These are phyloP conservation scores for Shiraia sp. DNA, from an alignment of 2,329 filamentous ascomycete species.

Conservation along the genomic window DNA sequence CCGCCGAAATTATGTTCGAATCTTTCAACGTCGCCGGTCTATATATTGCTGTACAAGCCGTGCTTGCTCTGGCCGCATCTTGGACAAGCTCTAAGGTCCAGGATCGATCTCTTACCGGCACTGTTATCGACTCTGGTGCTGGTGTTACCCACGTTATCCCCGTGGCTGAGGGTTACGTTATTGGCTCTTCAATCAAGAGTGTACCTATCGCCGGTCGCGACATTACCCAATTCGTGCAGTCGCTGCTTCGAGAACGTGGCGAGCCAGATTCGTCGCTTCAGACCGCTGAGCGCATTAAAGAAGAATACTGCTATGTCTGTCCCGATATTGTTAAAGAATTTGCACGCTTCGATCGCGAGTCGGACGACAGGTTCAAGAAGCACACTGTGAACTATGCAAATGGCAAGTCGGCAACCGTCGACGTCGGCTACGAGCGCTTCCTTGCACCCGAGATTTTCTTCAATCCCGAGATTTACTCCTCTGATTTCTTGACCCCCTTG, in stretches of 20 bases:
- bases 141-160: slow-evolving; percentile 99
- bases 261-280: slow-evolving; percentile 97
- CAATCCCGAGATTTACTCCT: slow-evolving; percentile 99
- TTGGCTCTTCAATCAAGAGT: slow-evolving; percentile 98
- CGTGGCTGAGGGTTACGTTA: slow-evolving; percentile 97
- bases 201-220: slow-evolving; percentile 97
- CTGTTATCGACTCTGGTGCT: slow-evolving; percentile 97
- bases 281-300: slow-evolving; percentile 97
- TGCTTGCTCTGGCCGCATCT: slow-evolving; percentile 92
- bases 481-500: slow-evolving; percentile 94
- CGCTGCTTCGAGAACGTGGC: slow-evolving; percentile 89
- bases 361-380: slow-evolving; percentile 80
- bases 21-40: slow-evolving; percentile 99
- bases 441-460: slow-evolving; percentile 99
- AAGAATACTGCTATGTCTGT: slow-evolving; percentile 97
- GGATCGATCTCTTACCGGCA: slow-evolving; percentile 92
- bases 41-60: slow-evolving; percentile 97
- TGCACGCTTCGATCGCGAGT: slow-evolving; percentile 88
- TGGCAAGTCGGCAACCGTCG: slow-evolving; percentile 81
- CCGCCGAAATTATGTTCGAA: slow-evolving; percentile 99
- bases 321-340: slow-evolving; percentile 99
- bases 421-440: slow-evolving; percentile 97
- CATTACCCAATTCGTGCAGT: slow-evolving; percentile 98
- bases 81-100: slow-evolving; percentile 99
- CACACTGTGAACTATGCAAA: slow-evolving; percentile 86